Percentiles rank a stretch among this genome's conserved stretches.
phyloP scores from a whole-genome alignment of 345 rosid species.

The Dipteronia dyeriana region DNA sequence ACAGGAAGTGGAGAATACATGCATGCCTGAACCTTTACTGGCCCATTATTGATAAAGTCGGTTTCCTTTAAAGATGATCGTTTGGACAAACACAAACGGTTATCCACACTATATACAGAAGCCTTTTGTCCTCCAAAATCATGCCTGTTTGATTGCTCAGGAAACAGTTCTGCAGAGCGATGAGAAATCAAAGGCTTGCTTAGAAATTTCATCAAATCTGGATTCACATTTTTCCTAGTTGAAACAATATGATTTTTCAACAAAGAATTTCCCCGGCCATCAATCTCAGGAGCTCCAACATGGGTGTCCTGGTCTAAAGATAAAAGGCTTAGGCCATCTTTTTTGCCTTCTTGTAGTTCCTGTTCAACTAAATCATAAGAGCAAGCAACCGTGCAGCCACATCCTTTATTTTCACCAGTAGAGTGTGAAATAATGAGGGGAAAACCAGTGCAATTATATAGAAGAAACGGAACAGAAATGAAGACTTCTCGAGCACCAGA shows the following conservation, averaged over 20 bases:
- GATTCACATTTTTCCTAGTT: slow-evolving; percentile 29
- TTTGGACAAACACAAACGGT: slow-evolving; percentile 35
- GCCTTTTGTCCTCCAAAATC: slow-evolving; percentile 32
- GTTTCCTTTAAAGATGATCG: slow-evolving; percentile 38
- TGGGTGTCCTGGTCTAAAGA: slow-evolving; percentile 45
- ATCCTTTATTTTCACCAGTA: slow-evolving; percentile 49
- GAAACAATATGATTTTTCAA: slow-evolving; percentile 41
- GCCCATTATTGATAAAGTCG: slow-evolving; percentile 37
- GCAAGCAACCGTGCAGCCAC: slow-evolving; percentile 58
- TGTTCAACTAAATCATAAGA: slow-evolving; percentile 66
- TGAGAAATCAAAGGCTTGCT: slow-evolving; percentile 40
- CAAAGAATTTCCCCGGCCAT: slow-evolving; percentile 36
- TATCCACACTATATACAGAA: slow-evolving; percentile 33
- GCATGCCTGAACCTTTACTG: slow-evolving; percentile 64
- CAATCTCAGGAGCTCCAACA: slow-evolving; percentile 33
- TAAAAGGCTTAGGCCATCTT: slow-evolving; percentile 69
- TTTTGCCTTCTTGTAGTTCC: slow-evolving; percentile 45
- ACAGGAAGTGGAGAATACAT: slow-evolving; percentile 66
- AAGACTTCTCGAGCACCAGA: slow-evolving; percentile 88
- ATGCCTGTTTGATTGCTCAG: slow-evolving; percentile 29
- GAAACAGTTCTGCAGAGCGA: slow-evolving; percentile 21
- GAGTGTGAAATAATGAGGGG: slow-evolving; percentile 67
- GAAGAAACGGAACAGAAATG: slow-evolving; percentile 72
- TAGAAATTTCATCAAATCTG: slow-evolving; percentile 32
- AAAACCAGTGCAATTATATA: slow-evolving; percentile 83